Conservation (phyloP, 1,284 basidiomycete species). For the Testicularia cyperi region DNA sequence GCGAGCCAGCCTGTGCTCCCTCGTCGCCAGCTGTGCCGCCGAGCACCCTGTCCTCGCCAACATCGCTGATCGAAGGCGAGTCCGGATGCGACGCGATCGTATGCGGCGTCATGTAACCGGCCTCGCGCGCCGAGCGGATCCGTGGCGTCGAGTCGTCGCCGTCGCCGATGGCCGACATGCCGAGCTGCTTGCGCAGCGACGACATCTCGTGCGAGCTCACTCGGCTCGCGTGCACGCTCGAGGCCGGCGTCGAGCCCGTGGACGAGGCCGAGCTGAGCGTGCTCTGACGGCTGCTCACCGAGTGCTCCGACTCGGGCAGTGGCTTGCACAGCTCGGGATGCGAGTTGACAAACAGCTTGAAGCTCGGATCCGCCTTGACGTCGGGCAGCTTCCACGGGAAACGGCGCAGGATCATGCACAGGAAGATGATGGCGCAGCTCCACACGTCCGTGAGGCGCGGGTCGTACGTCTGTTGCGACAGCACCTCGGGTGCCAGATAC, state of each 20-base stretch:
- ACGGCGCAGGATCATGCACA: constrained; percentile 95
- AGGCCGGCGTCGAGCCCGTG: constrained; percentile 4
- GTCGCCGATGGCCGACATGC: constrained; percentile 16
- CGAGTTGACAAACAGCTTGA: constrained; percentile 84
- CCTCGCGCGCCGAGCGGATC: constrained; percentile 51
- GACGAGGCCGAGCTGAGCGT: background rate
- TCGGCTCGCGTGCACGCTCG: constrained; percentile 28
- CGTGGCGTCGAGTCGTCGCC: constrained; percentile 13
- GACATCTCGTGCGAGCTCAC: constrained; percentile 32
- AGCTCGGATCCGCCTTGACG: constrained; percentile 85
- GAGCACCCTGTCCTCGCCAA: constrained; percentile 11
- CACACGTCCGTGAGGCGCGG: constrained; percentile 97
- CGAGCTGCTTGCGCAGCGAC: constrained; percentile 4
- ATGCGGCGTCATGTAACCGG: constrained; percentile 54
- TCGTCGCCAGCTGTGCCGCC: constrained; percentile 8
- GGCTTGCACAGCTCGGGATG: constrained; percentile 76
- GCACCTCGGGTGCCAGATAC: constrained; percentile 97
- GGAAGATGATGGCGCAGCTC: constrained; percentile 97
- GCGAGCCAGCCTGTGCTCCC: background rate
- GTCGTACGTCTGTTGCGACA: constrained; percentile 77
- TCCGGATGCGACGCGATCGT: constrained; percentile 27
- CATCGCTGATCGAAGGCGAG: constrained; percentile 35
- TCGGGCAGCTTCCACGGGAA: constrained; percentile 99
- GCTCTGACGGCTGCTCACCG: constrained; percentile 10
- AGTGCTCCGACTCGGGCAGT: constrained; percentile 8